These are phyloP conservation scores for Nemania sp. DNA, from an alignment of 2,329 filamentous ascomycete species.

Conservation along the genomic window DNA sequence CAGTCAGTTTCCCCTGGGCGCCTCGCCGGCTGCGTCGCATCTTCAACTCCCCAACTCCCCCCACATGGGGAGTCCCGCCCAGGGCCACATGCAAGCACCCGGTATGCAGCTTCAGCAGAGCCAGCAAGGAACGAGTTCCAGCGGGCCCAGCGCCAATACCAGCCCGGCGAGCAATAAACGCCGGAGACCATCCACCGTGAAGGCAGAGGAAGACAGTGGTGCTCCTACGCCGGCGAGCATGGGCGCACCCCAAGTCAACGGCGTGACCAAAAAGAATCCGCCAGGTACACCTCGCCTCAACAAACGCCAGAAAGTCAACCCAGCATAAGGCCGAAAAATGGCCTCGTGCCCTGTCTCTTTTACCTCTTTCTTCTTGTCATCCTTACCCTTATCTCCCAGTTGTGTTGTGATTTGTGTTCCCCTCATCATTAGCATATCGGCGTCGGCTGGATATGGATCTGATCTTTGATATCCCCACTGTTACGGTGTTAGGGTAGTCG, in stretches of 20 bases:
- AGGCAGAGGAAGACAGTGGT: conserved; percentile 58
- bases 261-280: conserved; percentile 50
- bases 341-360: neutral
- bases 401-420: too few relatives aligned
- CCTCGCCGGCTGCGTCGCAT: conserved; percentile 63
- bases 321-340: conserved; percentile 23
- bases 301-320: conserved; percentile 57
- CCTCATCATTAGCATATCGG: conserved; percentile 32
- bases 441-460: conserved; percentile 35
- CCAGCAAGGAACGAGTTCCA: conserved; percentile 68
- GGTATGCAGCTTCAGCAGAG: conserved; percentile 69
- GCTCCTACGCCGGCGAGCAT: conserved; percentile 52
- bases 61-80: conserved; percentile 63
- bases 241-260: conserved; percentile 53
- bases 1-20: conserved; percentile 60
- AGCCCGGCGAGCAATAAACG: conserved; percentile 65
- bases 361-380: neutral
- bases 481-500: conserved; percentile 26
- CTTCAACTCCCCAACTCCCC: conserved; percentile 65
- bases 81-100: conserved; percentile 65
- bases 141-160: conserved; percentile 69
- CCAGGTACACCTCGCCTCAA: conserved; percentile 58
- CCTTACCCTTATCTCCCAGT: neutral
- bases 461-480: conserved; percentile 24
- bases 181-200: conserved; percentile 59